These are phyloP conservation scores for Syncephalastrum sp. DNA, from an alignment of 371 early-diverging fungal genomes.

Conservation along the genomic window DNA sequence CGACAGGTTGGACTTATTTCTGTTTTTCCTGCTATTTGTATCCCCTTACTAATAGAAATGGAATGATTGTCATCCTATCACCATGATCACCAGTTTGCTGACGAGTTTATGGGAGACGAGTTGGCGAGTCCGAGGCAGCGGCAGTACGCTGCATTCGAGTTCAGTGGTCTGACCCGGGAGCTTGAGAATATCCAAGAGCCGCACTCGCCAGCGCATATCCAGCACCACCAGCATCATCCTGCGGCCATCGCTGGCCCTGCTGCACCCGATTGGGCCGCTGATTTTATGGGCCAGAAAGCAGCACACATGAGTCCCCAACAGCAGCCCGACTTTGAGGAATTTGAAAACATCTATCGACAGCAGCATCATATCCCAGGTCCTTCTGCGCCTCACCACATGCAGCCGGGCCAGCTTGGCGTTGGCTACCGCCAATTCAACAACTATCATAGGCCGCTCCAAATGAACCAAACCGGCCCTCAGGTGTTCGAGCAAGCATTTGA, in stretches of 20 bases:
- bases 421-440: slow-evolving; percentile 10
- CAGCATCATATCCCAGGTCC: slow-evolving; percentile 18
- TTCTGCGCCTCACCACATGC: slow-evolving; percentile 9
- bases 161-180: slow-evolving; percentile 57
- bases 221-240: slow-evolving; percentile 10
- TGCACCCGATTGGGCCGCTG: slow-evolving; percentile 64
- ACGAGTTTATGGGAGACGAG: slow-evolving; percentile 50
- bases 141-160: slow-evolving; percentile 46
- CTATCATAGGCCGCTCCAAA: slow-evolving; percentile 20
- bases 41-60: too few relatives aligned
- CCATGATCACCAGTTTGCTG: slow-evolving; percentile 20
- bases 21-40: not conserved
- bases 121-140: slow-evolving; percentile 26
- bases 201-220: slow-evolving; percentile 1
- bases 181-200: slow-evolving; percentile 47
- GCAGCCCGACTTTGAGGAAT: slow-evolving; percentile 51
- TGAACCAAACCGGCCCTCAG: slow-evolving; percentile 45
- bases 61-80: too few relatives aligned
- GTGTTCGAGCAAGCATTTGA: slow-evolving; percentile 81
- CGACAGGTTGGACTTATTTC: slow-evolving; percentile 16
- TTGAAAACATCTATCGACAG: slow-evolving; percentile 61
- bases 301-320: slow-evolving; percentile 20
- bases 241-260: slow-evolving; percentile 2
- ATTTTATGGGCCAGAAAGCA: slow-evolving; percentile 62
- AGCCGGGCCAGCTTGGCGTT: slow-evolving; percentile 20